Conservation (phyloP, 371 early-diverging fungal genomes). For the Mortierella sp. region DNA sequence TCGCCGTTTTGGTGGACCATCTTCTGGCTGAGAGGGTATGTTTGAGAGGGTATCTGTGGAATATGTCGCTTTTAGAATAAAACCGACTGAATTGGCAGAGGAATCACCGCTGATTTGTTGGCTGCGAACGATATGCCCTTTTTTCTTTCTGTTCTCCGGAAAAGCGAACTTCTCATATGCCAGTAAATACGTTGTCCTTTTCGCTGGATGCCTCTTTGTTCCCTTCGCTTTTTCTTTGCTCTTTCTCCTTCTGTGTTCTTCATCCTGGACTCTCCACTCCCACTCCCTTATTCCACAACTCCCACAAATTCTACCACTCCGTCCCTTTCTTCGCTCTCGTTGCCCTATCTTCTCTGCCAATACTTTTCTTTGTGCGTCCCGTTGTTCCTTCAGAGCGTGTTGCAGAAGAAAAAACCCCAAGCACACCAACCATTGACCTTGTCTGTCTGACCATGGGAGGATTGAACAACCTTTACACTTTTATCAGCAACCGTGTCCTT, state of each 20-base stretch:
- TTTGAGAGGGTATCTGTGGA: no score
- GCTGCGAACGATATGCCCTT: neutral
- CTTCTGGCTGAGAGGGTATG: no score
- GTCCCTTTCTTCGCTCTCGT: neutral
- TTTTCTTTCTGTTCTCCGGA: neutral
- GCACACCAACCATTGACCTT: neutral
- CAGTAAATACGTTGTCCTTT: neutral
- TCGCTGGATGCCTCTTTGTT: neutral
- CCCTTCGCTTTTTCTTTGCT: neutral
- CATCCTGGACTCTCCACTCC: neutral
- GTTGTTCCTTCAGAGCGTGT: slow-evolving; percentile 1
- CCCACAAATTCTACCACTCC: no score
- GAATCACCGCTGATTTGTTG: no score
- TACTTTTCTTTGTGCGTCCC: neutral
- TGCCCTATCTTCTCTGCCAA: neutral
- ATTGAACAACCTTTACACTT: slow-evolving; percentile 39
- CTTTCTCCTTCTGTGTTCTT: neutral
- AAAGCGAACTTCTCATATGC: neutral
- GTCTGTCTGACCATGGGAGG: slow-evolving; percentile 25
- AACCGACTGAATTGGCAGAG: no score
- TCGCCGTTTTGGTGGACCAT: no score
- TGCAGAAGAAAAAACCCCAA: neutral
- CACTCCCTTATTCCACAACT: neutral
- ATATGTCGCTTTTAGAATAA: no score
- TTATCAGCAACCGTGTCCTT: slow-evolving; percentile 38